Evolutionary conservation across 192 early-diverging fungal species (phyloP).

Genomic region (Mortierella hygrophila): DNA sequence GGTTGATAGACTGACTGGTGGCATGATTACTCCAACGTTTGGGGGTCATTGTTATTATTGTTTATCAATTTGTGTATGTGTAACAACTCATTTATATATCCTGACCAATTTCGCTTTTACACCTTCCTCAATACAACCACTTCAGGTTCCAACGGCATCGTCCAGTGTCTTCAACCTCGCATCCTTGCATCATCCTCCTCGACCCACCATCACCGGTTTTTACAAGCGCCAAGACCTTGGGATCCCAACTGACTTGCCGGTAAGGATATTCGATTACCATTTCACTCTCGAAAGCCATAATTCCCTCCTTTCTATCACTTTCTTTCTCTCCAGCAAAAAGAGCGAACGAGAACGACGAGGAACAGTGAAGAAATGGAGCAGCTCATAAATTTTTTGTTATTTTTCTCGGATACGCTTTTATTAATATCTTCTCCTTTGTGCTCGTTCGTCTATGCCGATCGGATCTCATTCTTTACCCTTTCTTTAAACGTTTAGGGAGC

Average conservation of each 20-base stretch:
- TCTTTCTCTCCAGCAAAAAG: not conserved
- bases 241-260: not conserved
- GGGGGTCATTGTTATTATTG: too few species aligned
- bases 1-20: too few species aligned
- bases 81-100: not conserved
- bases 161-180: not conserved
- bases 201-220: not conserved
- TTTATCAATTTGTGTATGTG: not conserved
- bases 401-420: not conserved
- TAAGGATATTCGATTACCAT: not conserved
- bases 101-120: not conserved
- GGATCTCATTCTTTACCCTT: not conserved
- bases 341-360: not conserved
- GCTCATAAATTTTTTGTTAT: not conserved
- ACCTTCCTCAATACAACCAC: not conserved
- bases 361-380: not conserved
- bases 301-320: not conserved
- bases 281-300: not conserved
- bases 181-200: not conserved
- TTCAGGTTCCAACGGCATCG: not conserved
- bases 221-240: not conserved
- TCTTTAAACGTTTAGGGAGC: not conserved
- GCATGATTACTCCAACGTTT: too few species aligned
- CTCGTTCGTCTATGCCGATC: conserved; percentile 1
- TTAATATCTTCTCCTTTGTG: not conserved